Evolutionary conservation across 2,329 filamentous ascomycete genomes (phyloP).

Genomic region (Rachicladosporium sp.): DNA sequence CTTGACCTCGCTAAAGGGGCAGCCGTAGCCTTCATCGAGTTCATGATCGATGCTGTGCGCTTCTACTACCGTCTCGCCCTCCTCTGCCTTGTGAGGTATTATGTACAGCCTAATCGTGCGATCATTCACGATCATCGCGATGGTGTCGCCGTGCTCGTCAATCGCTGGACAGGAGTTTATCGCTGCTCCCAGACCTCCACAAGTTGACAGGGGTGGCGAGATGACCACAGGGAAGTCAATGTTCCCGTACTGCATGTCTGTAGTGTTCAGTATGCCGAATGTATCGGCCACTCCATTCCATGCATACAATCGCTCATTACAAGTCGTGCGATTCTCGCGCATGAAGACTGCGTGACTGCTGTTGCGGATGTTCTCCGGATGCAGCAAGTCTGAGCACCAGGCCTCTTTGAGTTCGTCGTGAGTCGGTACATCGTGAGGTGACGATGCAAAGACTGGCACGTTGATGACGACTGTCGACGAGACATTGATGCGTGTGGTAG

Average conservation of each 20-base stretch:
- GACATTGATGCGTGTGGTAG: constrained; percentile 24
- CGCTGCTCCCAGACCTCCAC: constrained; percentile 24
- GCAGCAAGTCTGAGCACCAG: constrained; percentile 26
- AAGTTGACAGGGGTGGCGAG: constrained; percentile 24
- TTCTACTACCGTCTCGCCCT: constrained; percentile 19
- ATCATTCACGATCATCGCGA: constrained; percentile 28
- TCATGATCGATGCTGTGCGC: constrained; percentile 28
- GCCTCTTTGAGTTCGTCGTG: constrained; percentile 26
- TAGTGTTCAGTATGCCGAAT: constrained; percentile 23
- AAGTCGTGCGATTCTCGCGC: constrained; percentile 17
- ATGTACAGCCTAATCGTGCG: constrained; percentile 25
- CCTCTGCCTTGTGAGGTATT: constrained; percentile 18
- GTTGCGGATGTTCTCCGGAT: constrained; percentile 26
- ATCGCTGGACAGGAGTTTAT: constrained; percentile 24
- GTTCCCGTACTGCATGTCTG: constrained; percentile 24
- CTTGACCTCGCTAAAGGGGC: constrained; percentile 23
- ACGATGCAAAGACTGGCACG: constrained; percentile 23
- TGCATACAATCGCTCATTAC: constrained; percentile 24
- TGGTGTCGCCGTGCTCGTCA: constrained; percentile 24
- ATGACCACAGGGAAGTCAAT: constrained; percentile 27
- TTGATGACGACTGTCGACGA: constrained; percentile 24
- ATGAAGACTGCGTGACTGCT: constrained; percentile 26
- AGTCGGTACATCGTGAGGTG: constrained; percentile 19
- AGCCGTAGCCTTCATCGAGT: constrained; percentile 26
- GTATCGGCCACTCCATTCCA: constrained; percentile 27